Evolutionary conservation across 139 green algal genomes (phyloP).

Genomic region (Micromonas pusilla): DNA sequence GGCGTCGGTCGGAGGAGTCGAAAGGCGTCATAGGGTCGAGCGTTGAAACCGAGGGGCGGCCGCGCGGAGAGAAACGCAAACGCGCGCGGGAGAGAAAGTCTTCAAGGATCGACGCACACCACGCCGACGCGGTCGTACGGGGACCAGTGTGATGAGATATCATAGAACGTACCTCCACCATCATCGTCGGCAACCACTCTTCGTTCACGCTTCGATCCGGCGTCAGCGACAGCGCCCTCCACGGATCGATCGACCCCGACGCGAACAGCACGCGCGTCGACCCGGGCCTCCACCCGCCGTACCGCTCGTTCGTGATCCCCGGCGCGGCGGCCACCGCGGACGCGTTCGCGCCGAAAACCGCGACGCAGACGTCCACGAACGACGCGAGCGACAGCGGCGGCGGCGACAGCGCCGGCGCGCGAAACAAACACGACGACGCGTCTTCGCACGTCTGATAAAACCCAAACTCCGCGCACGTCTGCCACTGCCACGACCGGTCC

Average conservation of each 20-base stretch:
- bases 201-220: neutral
- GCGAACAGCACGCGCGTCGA: conserved; percentile 20
- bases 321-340: neutral
- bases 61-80: no score
- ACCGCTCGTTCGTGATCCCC: conserved; percentile 10
- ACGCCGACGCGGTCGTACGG: no score
- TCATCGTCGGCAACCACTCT: neutral
- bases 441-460: conserved; percentile 37
- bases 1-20: no score
- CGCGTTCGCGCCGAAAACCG: conserved; percentile 15
- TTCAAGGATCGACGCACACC: no score
- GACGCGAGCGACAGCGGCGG: neutral
- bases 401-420: neutral
- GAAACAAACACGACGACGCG: conserved; percentile 15
- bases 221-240: conserved; percentile 17
- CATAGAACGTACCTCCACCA: no score
- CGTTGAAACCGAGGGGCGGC: no score
- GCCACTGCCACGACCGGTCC: conserved; percentile 26
- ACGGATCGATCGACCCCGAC: conserved; percentile 28
- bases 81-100: no score
- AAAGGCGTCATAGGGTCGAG: no score
- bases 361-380: neutral
- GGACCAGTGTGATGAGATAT: no score
- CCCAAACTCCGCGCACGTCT: conserved; percentile 38
- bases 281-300: conserved; percentile 8